Percentiles rank a stretch among this genome's conserved stretches.
phyloP scores from a whole-genome alignment of 2,329 filamentous ascomycete genomes.

The Mariannaea elegans region DNA sequence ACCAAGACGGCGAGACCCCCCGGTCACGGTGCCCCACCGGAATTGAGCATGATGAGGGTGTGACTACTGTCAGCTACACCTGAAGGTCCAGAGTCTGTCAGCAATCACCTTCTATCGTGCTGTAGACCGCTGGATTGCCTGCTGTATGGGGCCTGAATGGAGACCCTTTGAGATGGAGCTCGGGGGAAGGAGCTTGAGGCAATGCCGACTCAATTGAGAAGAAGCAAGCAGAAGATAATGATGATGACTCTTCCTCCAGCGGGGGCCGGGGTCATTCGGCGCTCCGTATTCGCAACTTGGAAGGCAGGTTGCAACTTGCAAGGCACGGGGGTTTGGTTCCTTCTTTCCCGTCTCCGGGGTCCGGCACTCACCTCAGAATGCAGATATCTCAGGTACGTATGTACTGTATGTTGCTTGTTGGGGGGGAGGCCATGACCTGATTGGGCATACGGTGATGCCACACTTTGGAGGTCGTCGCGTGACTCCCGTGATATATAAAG shows the following conservation, averaged over 20 bases:
- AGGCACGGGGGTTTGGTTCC: not conserved
- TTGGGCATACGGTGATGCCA: constrained; percentile 42
- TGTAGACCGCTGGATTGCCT: not conserved
- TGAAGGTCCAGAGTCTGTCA: not conserved
- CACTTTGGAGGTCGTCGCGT: constrained; percentile 35
- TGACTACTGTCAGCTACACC: not conserved
- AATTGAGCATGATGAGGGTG: not conserved
- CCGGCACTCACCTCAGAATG: constrained; percentile 18
- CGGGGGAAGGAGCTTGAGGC: not conserved
- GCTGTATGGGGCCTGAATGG: constrained; percentile 8
- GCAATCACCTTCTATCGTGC: not conserved
- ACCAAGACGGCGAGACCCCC: no score
- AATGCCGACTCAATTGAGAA: not conserved
- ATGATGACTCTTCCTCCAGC: not conserved
- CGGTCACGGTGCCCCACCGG: constrained; percentile 6
- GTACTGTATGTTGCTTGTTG: constrained; percentile 2
- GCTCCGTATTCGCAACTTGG: constrained; percentile 7
- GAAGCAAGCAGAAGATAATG: not conserved
- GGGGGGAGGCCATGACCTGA: constrained; percentile 37
- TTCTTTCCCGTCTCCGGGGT: constrained; percentile 18
- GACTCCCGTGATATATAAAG: constrained; percentile 40
- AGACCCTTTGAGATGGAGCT: not conserved
- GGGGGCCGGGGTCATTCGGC: not conserved
- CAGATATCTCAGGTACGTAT: no score
- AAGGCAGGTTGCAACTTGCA: not conserved